These are phyloP conservation scores for Dillenia turbinata DNA, from an alignment of 164 flowering plant genomes.

Conservation along the genomic window DNA sequence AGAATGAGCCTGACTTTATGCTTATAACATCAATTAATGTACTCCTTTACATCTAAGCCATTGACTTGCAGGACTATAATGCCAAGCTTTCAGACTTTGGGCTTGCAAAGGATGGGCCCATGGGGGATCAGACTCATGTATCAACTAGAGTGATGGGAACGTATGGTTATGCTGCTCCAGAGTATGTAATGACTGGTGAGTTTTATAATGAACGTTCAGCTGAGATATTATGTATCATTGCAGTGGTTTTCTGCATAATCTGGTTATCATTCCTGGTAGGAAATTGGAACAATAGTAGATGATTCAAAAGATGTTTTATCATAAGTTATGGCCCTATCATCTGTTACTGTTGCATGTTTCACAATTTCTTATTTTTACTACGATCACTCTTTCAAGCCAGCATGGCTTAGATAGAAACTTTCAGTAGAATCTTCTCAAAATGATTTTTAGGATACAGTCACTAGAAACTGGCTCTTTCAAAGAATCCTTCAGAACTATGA, in stretches of 20 bases:
- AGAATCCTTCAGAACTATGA: no score
- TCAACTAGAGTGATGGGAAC: constrained; percentile 97
- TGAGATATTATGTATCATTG: background rate
- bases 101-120: constrained; percentile 93
- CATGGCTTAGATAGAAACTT: no score
- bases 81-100: constrained; percentile 98
- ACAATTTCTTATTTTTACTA: no score
- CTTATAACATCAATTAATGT: no score
- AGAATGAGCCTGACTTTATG: no score
- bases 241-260: background rate
- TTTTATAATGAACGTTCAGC: constrained; percentile 2
- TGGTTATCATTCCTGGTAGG: no score
- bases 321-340: background rate
- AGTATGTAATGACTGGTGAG: constrained; percentile 93
- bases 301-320: background rate
- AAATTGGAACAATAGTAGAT: no score
- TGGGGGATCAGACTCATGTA: constrained; percentile 97
- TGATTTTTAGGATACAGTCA: no score
- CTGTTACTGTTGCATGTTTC: background rate
- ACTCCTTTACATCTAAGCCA: constrained; percentile 5
- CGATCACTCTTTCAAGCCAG: no score
- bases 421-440: no score
- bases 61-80: constrained; percentile 57
- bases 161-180: constrained; percentile 97
- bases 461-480: no score